Conservation (phyloP, 495 filamentous ascomycete genomes). For the Tricharina praecox region DNA sequence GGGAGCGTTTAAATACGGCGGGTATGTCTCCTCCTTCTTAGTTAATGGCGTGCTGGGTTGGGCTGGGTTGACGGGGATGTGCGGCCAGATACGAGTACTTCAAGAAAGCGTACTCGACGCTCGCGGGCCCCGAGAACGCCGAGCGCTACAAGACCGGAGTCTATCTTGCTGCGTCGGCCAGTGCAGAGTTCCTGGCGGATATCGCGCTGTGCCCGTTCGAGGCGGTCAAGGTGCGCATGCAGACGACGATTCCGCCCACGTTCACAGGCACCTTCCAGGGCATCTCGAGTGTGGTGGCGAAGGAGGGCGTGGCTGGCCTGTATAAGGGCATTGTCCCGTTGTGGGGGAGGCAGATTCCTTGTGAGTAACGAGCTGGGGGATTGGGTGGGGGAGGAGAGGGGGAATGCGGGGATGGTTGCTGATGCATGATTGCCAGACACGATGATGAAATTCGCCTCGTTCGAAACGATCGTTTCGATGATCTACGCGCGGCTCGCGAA, state of each 20-base stretch:
- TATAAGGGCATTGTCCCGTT: constrained; percentile 91
- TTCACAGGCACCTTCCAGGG: constrained; percentile 59
- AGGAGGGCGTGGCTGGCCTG: constrained; percentile 62
- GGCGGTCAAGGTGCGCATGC: constrained; percentile 86
- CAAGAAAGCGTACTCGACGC: constrained; percentile 81
- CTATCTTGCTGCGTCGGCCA: constrained; percentile 68
- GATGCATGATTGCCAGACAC: too few relatives aligned
- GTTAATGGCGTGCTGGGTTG: too few relatives aligned
- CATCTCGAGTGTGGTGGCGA: constrained; percentile 47
- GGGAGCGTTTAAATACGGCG: constrained; percentile 90
- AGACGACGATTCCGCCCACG: constrained; percentile 71
- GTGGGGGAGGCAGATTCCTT: constrained; percentile 68
- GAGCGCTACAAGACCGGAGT: constrained; percentile 63
- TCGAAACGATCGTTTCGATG: constrained; percentile 84
- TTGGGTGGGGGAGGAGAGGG: too few relatives aligned
- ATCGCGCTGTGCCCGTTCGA: constrained; percentile 85
- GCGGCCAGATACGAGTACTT: constrained; percentile 98
- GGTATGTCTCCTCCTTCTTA: too few relatives aligned
- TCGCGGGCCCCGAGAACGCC: constrained; percentile 62
- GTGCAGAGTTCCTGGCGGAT: constrained; percentile 84
- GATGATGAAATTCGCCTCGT: constrained; percentile 98
- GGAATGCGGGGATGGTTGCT: too few relatives aligned
- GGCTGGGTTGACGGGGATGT: too few relatives aligned
- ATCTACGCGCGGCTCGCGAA: constrained; percentile 70
- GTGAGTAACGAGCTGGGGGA: too few relatives aligned